Percentiles rank a stretch among this genome's conserved stretches.
These are phyloP conservation scores for Kurtzmaniella cleridarum DNA, from an alignment of 805 yeast species.

Conservation along the genomic window DNA sequence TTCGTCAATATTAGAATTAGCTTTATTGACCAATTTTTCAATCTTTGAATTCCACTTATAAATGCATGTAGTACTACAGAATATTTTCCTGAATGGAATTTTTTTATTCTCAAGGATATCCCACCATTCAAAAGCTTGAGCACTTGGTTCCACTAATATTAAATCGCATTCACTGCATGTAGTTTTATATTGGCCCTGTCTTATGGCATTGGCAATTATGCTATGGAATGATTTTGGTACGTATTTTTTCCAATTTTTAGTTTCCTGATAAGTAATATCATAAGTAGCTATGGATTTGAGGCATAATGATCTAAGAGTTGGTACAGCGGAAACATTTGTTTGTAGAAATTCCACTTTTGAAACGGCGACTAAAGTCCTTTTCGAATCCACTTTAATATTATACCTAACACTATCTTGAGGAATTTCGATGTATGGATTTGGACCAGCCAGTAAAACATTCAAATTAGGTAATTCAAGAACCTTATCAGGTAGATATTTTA, in stretches of 20 bases:
- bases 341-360: slow-evolving; percentile 22
- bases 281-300: slow-evolving; percentile 46
- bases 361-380: slow-evolving; percentile 16
- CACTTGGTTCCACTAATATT: slow-evolving; percentile 50
- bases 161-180: slow-evolving; percentile 47
- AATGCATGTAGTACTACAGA: slow-evolving; percentile 50
- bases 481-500: slow-evolving; percentile 48
- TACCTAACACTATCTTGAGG: slow-evolving; percentile 22
- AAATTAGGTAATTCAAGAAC: slow-evolving; percentile 42
- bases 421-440: slow-evolving; percentile 39
- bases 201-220: slow-evolving; percentile 47
- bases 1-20: neutral
- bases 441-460: slow-evolving; percentile 47
- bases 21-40: no score
- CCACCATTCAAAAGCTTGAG: slow-evolving; percentile 66
- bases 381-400: slow-evolving; percentile 4
- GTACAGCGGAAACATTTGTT: slow-evolving; percentile 20
- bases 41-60: slow-evolving; percentile 13
- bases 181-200: slow-evolving; percentile 46
- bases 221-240: slow-evolving; percentile 43
- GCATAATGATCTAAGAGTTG: slow-evolving; percentile 44
- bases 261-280: slow-evolving; percentile 49
- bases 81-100: slow-evolving; percentile 50
- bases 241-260: slow-evolving; percentile 46
- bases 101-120: slow-evolving; percentile 45